These are phyloP conservation scores for Testicularia cyperi DNA, from an alignment of 1,284 basidiomycete genomes.

Conservation along the genomic window DNA sequence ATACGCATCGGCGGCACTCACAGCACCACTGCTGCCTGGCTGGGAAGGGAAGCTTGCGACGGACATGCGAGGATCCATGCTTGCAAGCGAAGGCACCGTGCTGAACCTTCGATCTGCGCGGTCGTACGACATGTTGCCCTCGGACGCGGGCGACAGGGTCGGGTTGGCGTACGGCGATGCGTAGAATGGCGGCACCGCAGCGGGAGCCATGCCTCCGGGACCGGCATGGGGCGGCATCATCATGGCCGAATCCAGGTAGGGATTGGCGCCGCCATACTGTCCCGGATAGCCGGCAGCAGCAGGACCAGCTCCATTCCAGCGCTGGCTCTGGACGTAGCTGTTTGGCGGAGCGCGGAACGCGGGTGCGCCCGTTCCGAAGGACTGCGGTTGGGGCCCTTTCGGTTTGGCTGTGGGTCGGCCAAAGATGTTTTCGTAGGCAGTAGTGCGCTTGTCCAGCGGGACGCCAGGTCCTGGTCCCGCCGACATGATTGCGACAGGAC, in stretches of 20 bases:
- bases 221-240: slow-evolving; percentile 3
- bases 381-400: slow-evolving; percentile 40
- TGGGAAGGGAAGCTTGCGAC: slow-evolving; percentile 18
- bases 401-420: slow-evolving; percentile 52
- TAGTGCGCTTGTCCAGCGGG: slow-evolving; percentile 53
- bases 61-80: slow-evolving; percentile 19
- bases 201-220: slow-evolving; percentile 1
- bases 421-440: slow-evolving; percentile 57
- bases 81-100: slow-evolving; percentile 14
- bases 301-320: slow-evolving; percentile 26
- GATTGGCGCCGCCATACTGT: slow-evolving; percentile 5
- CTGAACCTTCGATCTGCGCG: slow-evolving; percentile 21
- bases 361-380: slow-evolving; percentile 1
- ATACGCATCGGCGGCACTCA: slow-evolving; percentile 33
- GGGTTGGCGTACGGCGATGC: slow-evolving; percentile 10
- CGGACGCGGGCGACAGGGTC: no score
- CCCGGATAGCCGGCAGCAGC: slow-evolving; percentile 10
- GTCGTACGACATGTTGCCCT: slow-evolving; percentile 6
- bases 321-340: slow-evolving; percentile 25
- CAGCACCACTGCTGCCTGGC: slow-evolving; percentile 14
- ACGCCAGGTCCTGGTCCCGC: slow-evolving; percentile 30
- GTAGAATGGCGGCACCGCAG: slow-evolving; percentile 13
- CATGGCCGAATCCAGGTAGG: slow-evolving; percentile 21
- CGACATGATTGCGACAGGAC: slow-evolving; percentile 20
- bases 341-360: slow-evolving; percentile 25